Evolutionary conservation across 805 yeast species (phyloP).

Genomic region (Saccharomycopsis sp.): DNA sequence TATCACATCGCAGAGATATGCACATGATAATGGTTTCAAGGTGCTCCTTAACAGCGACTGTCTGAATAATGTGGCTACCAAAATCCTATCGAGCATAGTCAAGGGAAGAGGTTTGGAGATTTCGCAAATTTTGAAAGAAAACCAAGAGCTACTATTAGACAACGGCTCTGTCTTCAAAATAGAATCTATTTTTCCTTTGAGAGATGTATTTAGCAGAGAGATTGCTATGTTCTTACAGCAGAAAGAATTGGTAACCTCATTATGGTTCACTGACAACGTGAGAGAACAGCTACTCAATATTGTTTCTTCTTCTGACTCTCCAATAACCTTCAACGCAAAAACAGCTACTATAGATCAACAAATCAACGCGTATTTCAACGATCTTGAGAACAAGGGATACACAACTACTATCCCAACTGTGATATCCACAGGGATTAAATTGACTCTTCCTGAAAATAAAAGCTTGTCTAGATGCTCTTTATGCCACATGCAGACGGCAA

Average conservation of each 20-base stretch:
- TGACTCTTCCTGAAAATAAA: slow-evolving; percentile 29
- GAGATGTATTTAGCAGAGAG: slow-evolving; percentile 37
- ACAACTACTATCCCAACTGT: slow-evolving; percentile 44
- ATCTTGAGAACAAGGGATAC: slow-evolving; percentile 38
- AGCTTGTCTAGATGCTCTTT: slow-evolving; percentile 29
- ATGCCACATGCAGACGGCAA: slow-evolving; percentile 34
- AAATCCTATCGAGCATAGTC: slow-evolving; percentile 37
- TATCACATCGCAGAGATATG: slow-evolving; percentile 7
- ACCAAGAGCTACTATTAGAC: slow-evolving; percentile 28
- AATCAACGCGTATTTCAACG: slow-evolving; percentile 35
- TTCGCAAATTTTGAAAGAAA: slow-evolving; percentile 30
- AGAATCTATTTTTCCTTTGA: slow-evolving; percentile 33
- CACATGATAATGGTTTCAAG: slow-evolving; percentile 31
- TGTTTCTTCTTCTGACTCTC: not conserved
- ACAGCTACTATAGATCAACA: slow-evolving; percentile 38
- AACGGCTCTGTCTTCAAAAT: slow-evolving; percentile 19
- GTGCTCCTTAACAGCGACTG: slow-evolving; percentile 32
- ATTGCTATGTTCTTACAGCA: slow-evolving; percentile 31
- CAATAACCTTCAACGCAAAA: slow-evolving; percentile 30
- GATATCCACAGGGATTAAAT: slow-evolving; percentile 39
- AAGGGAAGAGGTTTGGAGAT: slow-evolving; percentile 33
- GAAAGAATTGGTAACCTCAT: slow-evolving; percentile 25
- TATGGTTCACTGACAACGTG: slow-evolving; percentile 16
- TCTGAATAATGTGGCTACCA: slow-evolving; percentile 41
- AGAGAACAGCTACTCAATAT: slow-evolving; percentile 21